Conservation (phyloP, 257 asterid species). For the Paulownia fortunei region DNA sequence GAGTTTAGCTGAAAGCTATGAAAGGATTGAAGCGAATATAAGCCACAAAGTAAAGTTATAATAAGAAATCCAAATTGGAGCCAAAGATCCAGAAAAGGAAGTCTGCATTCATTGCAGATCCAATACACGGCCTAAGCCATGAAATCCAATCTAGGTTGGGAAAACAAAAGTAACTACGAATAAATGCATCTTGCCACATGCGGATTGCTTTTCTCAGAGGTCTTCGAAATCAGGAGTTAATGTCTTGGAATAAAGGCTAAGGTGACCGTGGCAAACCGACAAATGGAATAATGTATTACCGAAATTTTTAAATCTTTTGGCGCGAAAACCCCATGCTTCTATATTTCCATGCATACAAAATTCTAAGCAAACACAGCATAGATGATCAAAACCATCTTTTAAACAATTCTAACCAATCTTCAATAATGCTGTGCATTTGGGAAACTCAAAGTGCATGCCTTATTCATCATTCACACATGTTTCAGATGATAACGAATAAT, state of each 20-base stretch:
- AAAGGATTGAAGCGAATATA: not conserved
- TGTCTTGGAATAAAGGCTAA: not conserved
- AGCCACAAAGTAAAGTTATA: constrained; percentile 3
- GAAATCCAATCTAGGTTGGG: constrained; percentile 8
- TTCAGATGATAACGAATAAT: not conserved
- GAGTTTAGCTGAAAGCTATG: constrained; percentile 4
- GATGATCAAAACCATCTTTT: not conserved
- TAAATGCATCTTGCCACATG: constrained; percentile 21
- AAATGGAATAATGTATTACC: constrained; percentile 32
- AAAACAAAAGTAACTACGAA: not conserved
- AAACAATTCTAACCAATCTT: not conserved
- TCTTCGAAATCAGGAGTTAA: not conserved
- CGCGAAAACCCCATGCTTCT: constrained; percentile 9
- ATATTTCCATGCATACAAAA: constrained; percentile 1
- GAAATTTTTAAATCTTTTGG: constrained; percentile 21
- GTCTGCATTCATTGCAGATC: not conserved
- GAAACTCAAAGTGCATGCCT: constrained; percentile 7
- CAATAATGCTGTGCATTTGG: not conserved
- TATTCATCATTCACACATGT: not conserved
- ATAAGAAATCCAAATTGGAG: constrained; percentile 7
- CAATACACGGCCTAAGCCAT: not conserved
- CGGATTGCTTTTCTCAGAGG: constrained; percentile 1
- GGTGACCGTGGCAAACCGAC: constrained; percentile 4
- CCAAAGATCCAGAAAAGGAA: constrained; percentile 1
- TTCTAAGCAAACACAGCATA: constrained; percentile 2